These are phyloP conservation scores for Stramenopiles sp. DNA, from an alignment of 352 stramenopile species.

Conservation along the genomic window DNA sequence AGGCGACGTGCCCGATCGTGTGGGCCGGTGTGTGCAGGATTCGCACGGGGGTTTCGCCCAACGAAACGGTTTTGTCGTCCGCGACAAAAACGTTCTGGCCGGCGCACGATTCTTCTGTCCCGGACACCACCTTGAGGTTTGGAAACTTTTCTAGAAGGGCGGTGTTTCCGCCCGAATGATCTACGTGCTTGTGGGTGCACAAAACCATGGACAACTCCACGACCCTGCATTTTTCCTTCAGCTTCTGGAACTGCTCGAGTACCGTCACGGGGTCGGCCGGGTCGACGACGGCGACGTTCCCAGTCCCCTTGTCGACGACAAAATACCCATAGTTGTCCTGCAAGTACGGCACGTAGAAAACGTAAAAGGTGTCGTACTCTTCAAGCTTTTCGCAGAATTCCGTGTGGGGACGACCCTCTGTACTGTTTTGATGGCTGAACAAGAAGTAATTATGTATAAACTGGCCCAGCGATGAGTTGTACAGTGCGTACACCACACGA, in stretches of 20 bases:
- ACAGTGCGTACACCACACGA: too few species aligned
- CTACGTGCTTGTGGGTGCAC: background rate
- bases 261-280: background rate
- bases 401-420: too few species aligned
- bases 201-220: background rate
- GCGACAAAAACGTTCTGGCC: background rate
- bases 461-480: too few species aligned
- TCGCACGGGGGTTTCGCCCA: background rate
- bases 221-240: too few species aligned
- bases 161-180: background rate
- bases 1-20: background rate
- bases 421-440: too few species aligned
- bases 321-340: slow-evolving; percentile 76
- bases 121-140: background rate
- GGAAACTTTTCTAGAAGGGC: background rate
- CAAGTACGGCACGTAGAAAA: slow-evolving; percentile 53
- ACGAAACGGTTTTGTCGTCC: background rate
- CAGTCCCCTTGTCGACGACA: slow-evolving; percentile 32
- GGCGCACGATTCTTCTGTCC: background rate
- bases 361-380: too few species aligned
- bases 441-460: too few species aligned
- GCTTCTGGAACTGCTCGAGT: background rate
- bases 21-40: background rate
- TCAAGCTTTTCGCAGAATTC: too few species aligned
- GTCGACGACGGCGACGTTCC: background rate